Evolutionary conservation across 2,329 filamentous ascomycete species (phyloP).

Genomic region (Xylariomycetidae sp.): DNA sequence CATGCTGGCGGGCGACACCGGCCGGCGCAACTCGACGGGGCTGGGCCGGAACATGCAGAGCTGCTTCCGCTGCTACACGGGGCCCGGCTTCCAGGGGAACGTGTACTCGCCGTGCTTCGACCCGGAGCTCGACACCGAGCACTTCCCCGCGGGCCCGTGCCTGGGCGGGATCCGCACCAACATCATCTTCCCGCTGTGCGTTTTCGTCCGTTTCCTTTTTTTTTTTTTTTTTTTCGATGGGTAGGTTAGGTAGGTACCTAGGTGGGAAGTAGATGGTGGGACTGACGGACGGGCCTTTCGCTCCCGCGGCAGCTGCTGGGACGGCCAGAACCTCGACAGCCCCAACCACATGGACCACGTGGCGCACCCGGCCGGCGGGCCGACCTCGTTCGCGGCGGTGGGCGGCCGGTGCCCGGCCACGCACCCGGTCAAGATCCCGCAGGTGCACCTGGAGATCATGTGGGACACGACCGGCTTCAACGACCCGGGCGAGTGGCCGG

Average conservation of each 20-base stretch:
- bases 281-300: not conserved
- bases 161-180: conserved; percentile 11
- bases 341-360: conserved; percentile 33
- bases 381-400: conserved; percentile 9
- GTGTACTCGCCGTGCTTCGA: conserved; percentile 34
- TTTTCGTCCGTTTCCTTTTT: not conserved
- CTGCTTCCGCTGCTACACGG: conserved; percentile 35
- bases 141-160: conserved; percentile 19
- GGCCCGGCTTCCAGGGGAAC: conserved; percentile 33
- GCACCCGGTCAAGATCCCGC: conserved; percentile 13
- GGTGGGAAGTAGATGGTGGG: too few relatives aligned
- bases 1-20: conserved; percentile 33
- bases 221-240: too few relatives aligned
- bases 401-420: conserved; percentile 10
- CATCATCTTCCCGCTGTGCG: conserved; percentile 12
- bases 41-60: conserved; percentile 24
- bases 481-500: conserved; percentile 10
- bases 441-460: conserved; percentile 14
- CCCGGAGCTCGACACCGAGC: conserved; percentile 37
- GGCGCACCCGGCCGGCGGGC: conserved; percentile 7
- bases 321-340: conserved; percentile 42
- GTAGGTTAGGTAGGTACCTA: too few relatives aligned
- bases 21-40: conserved; percentile 20
- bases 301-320: conserved; percentile 36
- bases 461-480: conserved; percentile 14